Evolutionary conservation across 768 basidiomycete species (phyloP).

Genomic region (Auricularia heimuer): DNA sequence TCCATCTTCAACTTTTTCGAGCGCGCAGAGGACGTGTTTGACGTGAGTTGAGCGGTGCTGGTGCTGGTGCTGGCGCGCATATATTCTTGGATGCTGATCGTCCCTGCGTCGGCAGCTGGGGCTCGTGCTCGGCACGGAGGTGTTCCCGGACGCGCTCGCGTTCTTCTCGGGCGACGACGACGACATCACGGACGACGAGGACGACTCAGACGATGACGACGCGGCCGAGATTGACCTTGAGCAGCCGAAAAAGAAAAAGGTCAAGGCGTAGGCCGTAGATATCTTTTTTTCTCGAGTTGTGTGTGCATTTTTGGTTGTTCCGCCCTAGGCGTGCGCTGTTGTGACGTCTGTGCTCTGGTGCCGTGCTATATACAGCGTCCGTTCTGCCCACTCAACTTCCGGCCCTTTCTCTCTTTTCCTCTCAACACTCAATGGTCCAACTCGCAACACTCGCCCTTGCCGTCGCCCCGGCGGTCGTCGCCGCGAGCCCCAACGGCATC

Average conservation of each 20-base stretch:
- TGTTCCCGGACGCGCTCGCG: conserved; percentile 74
- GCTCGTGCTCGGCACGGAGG: conserved; percentile 58
- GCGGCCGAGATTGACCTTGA: conserved; percentile 84
- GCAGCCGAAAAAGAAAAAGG: conserved; percentile 70
- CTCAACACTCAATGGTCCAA: not conserved
- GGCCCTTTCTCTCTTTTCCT: not conserved
- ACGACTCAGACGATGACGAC: conserved; percentile 31
- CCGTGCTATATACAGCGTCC: not conserved
- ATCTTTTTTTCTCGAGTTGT: not conserved
- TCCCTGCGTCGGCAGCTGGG: conserved; percentile 42
- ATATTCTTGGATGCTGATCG: not conserved
- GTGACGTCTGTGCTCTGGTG: not conserved
- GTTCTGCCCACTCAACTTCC: not conserved
- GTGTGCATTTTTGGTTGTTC: not conserved
- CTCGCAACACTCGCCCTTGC: not conserved
- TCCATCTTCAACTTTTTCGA: conserved; percentile 90
- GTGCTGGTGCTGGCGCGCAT: not conserved
- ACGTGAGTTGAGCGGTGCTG: conserved; percentile 36
- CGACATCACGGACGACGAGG: conserved; percentile 58
- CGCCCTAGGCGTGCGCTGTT: not conserved
- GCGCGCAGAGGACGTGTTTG: conserved; percentile 48
- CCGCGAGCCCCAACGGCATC: not conserved
- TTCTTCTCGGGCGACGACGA: conserved; percentile 73
- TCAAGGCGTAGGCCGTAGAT: conserved; percentile 32
- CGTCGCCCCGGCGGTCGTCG: not conserved